Percentiles rank a stretch among this genome's conserved stretches.
phyloP scores from a whole-genome alignment of 768 basidiomycete genomes.

The Albatrellus ellisii region DNA sequence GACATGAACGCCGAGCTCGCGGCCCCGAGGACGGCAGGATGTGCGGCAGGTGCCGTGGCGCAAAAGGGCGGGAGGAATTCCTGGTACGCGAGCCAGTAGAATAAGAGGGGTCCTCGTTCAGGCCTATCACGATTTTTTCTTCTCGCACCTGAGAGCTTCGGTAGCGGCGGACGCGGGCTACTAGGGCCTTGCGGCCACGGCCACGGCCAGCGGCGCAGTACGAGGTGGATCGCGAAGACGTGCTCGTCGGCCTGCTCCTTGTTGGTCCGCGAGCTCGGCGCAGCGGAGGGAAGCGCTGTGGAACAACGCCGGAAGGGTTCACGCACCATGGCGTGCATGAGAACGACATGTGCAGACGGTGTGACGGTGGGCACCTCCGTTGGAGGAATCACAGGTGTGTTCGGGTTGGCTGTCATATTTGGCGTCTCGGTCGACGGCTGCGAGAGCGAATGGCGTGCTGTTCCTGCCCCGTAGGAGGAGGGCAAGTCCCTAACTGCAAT shows the following conservation, averaged over 20 bases:
- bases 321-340: conserved; percentile 22
- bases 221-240: conserved; percentile 30
- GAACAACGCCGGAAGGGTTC: conserved; percentile 17
- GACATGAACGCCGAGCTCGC: neutral
- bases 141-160: too few species aligned
- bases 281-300: neutral
- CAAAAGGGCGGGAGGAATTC: conserved; percentile 36
- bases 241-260: conserved; percentile 16
- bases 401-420: conserved; percentile 1
- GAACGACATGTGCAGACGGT: conserved; percentile 22
- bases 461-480: conserved; percentile 21
- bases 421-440: conserved; percentile 14
- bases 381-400: conserved; percentile 8
- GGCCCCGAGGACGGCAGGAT: neutral
- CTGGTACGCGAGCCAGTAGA: conserved; percentile 55
- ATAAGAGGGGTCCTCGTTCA: conserved; percentile 30
- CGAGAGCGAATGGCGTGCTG: conserved; percentile 14
- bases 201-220: conserved; percentile 47
- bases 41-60: neutral
- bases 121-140: too few species aligned
- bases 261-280: neutral
- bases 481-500: too few species aligned
- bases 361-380: conserved; percentile 15
- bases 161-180: conserved; percentile 10
- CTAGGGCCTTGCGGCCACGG: conserved; percentile 31